Evolutionary conservation across 306 rosid genomes (phyloP).

Genomic region (barrel medic (Medicago truncatula)): DNA sequence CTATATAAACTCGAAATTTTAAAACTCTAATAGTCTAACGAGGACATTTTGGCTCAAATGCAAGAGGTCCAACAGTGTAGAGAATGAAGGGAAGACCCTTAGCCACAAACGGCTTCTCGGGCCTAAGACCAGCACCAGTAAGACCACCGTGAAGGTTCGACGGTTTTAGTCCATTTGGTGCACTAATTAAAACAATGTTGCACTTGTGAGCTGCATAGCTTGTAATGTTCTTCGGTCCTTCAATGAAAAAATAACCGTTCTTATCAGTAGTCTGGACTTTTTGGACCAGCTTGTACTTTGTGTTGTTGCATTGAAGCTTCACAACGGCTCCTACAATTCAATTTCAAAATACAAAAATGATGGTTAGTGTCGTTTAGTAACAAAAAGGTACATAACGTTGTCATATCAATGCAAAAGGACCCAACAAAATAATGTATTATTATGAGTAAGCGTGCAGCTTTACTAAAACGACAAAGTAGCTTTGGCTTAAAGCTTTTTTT

Average conservation of each 20-base stretch:
- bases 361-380: constrained; percentile 36
- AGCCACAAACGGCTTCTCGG: constrained; percentile 51
- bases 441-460: constrained; percentile 36
- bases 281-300: constrained; percentile 45
- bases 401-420: constrained; percentile 10
- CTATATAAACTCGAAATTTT: background rate
- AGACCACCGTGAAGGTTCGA: constrained; percentile 66
- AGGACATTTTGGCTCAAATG: constrained; percentile 75
- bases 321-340: constrained; percentile 65
- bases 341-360: background rate
- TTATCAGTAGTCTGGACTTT: constrained; percentile 57
- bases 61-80: constrained; percentile 77
- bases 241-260: constrained; percentile 79
- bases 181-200: constrained; percentile 53
- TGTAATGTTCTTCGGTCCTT: constrained; percentile 67
- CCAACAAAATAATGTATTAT: background rate
- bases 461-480: constrained; percentile 32
- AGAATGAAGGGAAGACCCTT: constrained; percentile 59
- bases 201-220: constrained; percentile 77
- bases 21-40: background rate
- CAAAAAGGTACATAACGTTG: background rate
- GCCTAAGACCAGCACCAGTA: constrained; percentile 56
- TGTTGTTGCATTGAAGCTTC: constrained; percentile 76
- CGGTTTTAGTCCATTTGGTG: constrained; percentile 54
- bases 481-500: constrained; percentile 15